phyloP scores from a whole-genome alignment of 2,329 filamentous ascomycete species.

The Fusarium brachygibbosum region DNA sequence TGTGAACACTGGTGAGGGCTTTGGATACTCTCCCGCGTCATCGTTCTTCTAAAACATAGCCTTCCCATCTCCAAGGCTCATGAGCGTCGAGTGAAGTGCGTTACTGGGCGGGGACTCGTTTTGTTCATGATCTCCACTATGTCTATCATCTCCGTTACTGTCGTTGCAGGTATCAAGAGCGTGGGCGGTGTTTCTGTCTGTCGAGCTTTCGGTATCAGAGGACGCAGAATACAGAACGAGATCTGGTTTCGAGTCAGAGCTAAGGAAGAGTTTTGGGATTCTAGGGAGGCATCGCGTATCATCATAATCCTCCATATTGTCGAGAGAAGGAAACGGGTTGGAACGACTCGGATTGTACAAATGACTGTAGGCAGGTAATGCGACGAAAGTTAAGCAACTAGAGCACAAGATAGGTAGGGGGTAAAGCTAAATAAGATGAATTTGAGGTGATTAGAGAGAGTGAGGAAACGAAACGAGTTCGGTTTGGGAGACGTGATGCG shows the following conservation, averaged over 20 bases:
- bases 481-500: no score
- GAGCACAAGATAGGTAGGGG: slow-evolving; percentile 19
- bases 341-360: slow-evolving; percentile 4
- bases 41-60: slow-evolving; percentile 35
- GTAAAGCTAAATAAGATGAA: not conserved
- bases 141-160: not conserved
- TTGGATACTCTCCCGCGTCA: slow-evolving; percentile 4
- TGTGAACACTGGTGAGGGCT: slow-evolving; percentile 6
- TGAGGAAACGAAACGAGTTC: not conserved
- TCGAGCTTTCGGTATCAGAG: not conserved
- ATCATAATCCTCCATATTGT: slow-evolving; percentile 39
- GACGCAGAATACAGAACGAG: slow-evolving; percentile 27
- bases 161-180: not conserved
- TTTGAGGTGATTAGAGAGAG: slow-evolving; percentile 6
- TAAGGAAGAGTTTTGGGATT: slow-evolving; percentile 34
- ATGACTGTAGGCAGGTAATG: slow-evolving; percentile 22
- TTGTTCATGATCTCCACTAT: not conserved
- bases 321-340: slow-evolving; percentile 1
- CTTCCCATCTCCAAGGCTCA: slow-evolving; percentile 20
- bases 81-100: slow-evolving; percentile 25
- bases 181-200: not conserved
- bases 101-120: not conserved
- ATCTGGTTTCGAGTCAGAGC: slow-evolving; percentile 18
- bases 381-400: not conserved
- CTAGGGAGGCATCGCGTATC: slow-evolving; percentile 39